A percentile compares a stretch with the other conserved stretches of the same genome.
These are phyloP conservation scores for Skeletonema costatum DNA, from an alignment of 108 stramenopile species.

Conservation along the genomic window DNA sequence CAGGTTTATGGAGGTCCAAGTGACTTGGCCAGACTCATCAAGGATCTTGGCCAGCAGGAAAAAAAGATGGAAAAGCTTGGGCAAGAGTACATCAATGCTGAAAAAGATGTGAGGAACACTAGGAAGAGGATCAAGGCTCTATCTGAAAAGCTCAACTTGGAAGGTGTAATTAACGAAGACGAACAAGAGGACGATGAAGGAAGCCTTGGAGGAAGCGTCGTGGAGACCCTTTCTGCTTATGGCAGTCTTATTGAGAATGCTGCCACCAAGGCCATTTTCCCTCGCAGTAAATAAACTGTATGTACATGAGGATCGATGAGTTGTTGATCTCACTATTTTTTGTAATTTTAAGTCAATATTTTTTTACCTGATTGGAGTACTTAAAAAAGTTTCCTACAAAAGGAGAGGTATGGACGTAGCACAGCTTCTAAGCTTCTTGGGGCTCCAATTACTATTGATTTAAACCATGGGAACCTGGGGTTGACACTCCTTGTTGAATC, in stretches of 20 bases:
- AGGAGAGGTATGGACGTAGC: too few species aligned
- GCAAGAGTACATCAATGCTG: background rate
- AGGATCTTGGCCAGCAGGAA: background rate
- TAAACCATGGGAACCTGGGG: too few species aligned
- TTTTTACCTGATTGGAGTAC: too few species aligned
- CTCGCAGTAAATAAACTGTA: background rate
- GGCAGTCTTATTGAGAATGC: background rate
- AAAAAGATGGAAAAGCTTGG: background rate
- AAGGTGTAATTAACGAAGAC: background rate
- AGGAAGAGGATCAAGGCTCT: background rate
- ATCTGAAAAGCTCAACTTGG: slow-evolving; percentile 15
- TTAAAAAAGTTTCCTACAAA: too few species aligned
- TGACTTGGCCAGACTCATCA: background rate
- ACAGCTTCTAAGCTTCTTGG: too few species aligned
- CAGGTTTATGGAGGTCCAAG: background rate
- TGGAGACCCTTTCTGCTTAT: background rate
- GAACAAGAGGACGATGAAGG: background rate
- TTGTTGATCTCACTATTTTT: background rate
- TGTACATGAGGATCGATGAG: background rate
- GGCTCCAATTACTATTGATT: too few species aligned
- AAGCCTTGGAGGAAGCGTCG: background rate
- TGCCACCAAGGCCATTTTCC: background rate
- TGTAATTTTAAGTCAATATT: too few species aligned
- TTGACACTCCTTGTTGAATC: too few species aligned
- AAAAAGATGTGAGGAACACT: background rate